A percentile compares a stretch with the other conserved stretches of the same genome.
These are phyloP conservation scores for Aspergillus homomorphus DNA, from an alignment of 495 filamentous ascomycete species.

Conservation along the genomic window DNA sequence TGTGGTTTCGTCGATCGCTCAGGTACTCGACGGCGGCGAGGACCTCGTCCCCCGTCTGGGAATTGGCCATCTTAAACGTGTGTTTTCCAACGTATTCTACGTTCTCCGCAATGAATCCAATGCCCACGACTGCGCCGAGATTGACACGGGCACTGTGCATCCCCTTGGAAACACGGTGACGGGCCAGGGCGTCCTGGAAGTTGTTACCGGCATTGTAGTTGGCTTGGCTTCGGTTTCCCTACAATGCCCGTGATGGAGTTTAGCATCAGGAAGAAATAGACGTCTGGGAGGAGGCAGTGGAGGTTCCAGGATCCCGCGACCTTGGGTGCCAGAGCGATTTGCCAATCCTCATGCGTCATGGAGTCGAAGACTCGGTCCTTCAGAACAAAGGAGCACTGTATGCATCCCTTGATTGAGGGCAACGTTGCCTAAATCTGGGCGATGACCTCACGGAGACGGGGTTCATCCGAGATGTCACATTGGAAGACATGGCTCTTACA, in stretches of 20 bases:
- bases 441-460: background rate
- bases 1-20: background rate
- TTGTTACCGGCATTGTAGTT: slow-evolving; percentile 36
- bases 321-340: slow-evolving; percentile 32
- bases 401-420: background rate
- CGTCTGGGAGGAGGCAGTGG: slow-evolving; percentile 40
- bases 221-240: slow-evolving; percentile 31
- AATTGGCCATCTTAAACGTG: background rate
- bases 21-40: background rate
- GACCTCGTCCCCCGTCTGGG: background rate
- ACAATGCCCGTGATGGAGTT: slow-evolving; percentile 21
- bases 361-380: slow-evolving; percentile 34
- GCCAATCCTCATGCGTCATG: slow-evolving; percentile 42
- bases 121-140: slow-evolving; percentile 28
- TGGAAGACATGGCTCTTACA: background rate
- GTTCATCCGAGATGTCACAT: background rate
- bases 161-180: slow-evolving; percentile 26
- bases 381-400: background rate
- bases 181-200: slow-evolving; percentile 33
- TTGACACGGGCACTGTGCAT: slow-evolving; percentile 26
- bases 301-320: slow-evolving; percentile 48
- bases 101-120: slow-evolving; percentile 27
- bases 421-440: background rate
- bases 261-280: slow-evolving; percentile 43
- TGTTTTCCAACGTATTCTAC: background rate